Percentiles rank a stretch among this genome's conserved stretches.
phyloP scores from a whole-genome alignment of 257 asterid species.

The Eucommia ulmoides region DNA sequence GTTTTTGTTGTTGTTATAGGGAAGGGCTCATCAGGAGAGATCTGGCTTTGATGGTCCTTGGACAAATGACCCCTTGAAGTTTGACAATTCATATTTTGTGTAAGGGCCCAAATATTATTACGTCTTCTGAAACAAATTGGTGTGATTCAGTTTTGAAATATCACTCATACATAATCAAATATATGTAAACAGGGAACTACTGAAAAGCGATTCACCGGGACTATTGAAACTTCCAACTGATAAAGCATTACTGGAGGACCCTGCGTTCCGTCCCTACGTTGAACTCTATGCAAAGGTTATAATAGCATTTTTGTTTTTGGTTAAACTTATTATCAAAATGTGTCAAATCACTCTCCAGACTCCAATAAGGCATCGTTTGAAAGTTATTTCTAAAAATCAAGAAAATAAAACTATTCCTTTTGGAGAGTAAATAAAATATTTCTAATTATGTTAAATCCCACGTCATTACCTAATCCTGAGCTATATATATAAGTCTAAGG shows the following conservation, averaged over 20 bases:
- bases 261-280: constrained; percentile 37
- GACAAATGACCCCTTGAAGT: constrained; percentile 73
- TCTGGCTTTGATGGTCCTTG: constrained; percentile 92
- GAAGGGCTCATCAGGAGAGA: constrained; percentile 73
- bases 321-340: no score
- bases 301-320: neutral
- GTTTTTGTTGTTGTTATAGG: constrained; percentile 27
- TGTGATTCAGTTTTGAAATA: neutral
- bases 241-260: constrained; percentile 57
- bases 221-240: constrained; percentile 76
- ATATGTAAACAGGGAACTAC: constrained; percentile 45
- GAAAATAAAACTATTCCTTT: no score
- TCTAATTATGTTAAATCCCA: no score
- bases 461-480: no score
- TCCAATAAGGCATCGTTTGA: no score
- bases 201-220: constrained; percentile 53
- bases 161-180: constrained; percentile 7
- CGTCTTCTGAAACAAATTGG: no score
- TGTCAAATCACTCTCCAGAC: no score
- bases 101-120: no score
- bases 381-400: no score
- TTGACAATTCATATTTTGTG: constrained; percentile 77
- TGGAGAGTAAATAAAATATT: no score
- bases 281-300: constrained; percentile 57
- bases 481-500: no score